Evolutionary conservation across 192 early-diverging fungal genomes (phyloP).

Genomic region (Anaeromyces robustus): DNA sequence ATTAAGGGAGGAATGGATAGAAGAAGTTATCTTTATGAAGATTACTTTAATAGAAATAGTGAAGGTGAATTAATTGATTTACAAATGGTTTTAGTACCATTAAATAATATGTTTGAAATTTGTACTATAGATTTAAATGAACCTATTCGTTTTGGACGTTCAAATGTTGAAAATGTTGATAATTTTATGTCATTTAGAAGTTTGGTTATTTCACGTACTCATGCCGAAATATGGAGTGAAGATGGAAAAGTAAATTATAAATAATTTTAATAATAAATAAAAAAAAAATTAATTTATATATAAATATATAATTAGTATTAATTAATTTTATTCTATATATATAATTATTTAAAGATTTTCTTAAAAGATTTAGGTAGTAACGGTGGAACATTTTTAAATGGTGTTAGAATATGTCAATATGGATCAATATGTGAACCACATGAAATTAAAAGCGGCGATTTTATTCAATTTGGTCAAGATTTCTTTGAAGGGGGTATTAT

Average conservation of each 20-base stretch:
- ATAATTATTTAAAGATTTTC: neutral
- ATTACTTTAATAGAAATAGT: neutral
- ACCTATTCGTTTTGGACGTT: neutral
- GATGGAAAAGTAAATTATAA: neutral
- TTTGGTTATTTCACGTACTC: neutral
- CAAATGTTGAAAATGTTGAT: neutral
- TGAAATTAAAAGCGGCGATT: neutral
- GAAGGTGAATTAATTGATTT: neutral
- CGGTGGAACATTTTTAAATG: neutral
- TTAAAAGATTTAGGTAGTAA: neutral
- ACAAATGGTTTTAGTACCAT: neutral
- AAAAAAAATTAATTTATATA: too few relatives aligned
- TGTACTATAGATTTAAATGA: neutral
- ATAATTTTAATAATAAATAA: too few relatives aligned
- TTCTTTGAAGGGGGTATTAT: neutral
- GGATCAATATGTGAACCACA: neutral
- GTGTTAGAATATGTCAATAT: neutral
- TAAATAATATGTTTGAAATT: neutral
- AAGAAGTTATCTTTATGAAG: neutral
- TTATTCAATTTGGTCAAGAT: neutral
- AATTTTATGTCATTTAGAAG: neutral
- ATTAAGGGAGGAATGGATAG: neutral
- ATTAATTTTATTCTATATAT: too few relatives aligned
- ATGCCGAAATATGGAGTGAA: neutral
- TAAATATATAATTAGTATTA: too few relatives aligned